Evolutionary conservation across 768 basidiomycete species (phyloP).

Genomic region (Kwoniella dendrophila): DNA sequence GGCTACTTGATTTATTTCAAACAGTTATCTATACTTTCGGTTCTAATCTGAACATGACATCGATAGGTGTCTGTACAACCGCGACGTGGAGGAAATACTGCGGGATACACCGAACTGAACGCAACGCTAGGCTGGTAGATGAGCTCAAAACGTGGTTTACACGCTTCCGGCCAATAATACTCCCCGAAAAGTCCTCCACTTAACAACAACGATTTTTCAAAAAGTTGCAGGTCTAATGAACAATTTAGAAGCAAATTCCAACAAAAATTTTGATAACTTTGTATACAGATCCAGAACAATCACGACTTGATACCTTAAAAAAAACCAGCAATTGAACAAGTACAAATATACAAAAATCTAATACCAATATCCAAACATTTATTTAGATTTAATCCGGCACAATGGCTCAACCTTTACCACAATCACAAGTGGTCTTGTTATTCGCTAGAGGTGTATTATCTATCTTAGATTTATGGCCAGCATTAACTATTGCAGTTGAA

Average conservation of each 20-base stretch:
- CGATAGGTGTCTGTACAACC: no score
- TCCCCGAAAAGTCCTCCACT: neutral
- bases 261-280: no score
- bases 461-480: constrained; percentile 80
- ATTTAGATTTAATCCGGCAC: no score
- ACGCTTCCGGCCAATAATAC: neutral
- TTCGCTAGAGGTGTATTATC: constrained; percentile 87
- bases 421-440: constrained; percentile 55
- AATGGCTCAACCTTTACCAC: constrained; percentile 8
- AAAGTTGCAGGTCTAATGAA: no score
- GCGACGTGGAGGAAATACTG: constrained; percentile 23
- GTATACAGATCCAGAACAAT: no score
- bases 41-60: neutral
- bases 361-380: constrained; percentile 1
- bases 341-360: neutral
- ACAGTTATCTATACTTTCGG: no score
- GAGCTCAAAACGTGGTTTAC: neutral
- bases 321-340: no score
- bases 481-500: constrained; percentile 79
- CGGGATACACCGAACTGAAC: neutral
- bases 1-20: neutral
- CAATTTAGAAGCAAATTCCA: no score
- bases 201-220: no score
- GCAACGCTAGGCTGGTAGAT: neutral
- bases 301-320: no score